These are phyloP conservation scores for Hypomontagnella monticulosa DNA, from an alignment of 495 filamentous ascomycete genomes.

Conservation along the genomic window DNA sequence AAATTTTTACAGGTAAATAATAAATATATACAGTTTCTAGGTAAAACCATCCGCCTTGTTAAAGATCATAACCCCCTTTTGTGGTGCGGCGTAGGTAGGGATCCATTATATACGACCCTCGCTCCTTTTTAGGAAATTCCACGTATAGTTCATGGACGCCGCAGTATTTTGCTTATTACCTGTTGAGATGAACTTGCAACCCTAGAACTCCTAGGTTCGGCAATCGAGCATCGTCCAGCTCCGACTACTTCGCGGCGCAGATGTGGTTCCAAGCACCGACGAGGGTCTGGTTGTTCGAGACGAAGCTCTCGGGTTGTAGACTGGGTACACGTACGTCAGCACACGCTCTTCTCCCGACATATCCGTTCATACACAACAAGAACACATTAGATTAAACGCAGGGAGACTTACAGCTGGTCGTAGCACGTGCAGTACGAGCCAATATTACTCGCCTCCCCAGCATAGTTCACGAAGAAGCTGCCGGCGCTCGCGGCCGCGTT, in stretches of 20 bases:
- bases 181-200: not conserved
- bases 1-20: too few species aligned
- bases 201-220: not conserved
- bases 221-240: not conserved
- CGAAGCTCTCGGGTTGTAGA: slow-evolving; percentile 35
- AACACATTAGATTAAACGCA: not conserved
- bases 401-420: slow-evolving; percentile 40
- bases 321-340: slow-evolving; percentile 23
- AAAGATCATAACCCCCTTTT: too few species aligned
- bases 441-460: not conserved
- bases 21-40: too few species aligned
- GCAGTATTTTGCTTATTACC: too few species aligned
- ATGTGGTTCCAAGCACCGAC: slow-evolving; percentile 45
- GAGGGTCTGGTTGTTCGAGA: slow-evolving; percentile 31
- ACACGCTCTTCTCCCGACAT: not conserved
- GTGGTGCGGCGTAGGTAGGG: too few species aligned
- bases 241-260: slow-evolving; percentile 14
- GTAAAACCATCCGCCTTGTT: too few species aligned
- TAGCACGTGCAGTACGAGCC: slow-evolving; percentile 41
- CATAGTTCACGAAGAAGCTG: slow-evolving; percentile 44
- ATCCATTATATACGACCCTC: too few species aligned
- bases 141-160: too few species aligned
- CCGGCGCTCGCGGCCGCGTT: slow-evolving; percentile 19
- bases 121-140: too few species aligned
- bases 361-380: not conserved